Evolutionary conservation across 2,329 filamentous ascomycete genomes (phyloP), one percentile per base, ranked within the genome.

Genomic region (Neospermospora avenae): DNA sequence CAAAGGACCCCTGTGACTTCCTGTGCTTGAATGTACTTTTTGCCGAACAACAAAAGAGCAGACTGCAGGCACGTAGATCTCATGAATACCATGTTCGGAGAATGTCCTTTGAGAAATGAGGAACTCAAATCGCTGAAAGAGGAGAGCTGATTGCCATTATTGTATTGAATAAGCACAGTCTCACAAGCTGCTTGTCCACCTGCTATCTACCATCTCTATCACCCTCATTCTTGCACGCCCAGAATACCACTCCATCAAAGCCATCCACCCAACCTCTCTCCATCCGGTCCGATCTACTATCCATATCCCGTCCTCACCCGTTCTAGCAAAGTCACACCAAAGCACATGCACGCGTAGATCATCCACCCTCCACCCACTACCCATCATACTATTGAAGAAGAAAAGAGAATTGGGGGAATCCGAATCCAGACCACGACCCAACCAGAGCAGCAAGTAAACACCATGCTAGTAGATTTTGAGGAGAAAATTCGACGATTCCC

Each of bases 331-430:
- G 20, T 55, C 52, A 18, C 28, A 56, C 42, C 39, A 46, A 48
- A 57, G 22, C 31, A 35, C 46, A 56, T 55, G 58, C 58, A 60
- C 28, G 34, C 44, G 46, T 60, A 48, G 41, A 56, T 51, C 16
- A 48, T 39, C 37, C 18, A 5, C 14, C 35, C 37, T 49, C 44
- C 22, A 28, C 24, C 41, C 5, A n/a, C 25, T n/a, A 39, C 46
- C 42, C 52, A 60, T 54, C 49, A 55, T 58, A 59, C 57, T 25
- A 59, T 25, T 46, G n/a, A n/a, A n/a, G n/a, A 59, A 42, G 16
- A 41, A 49, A 37, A 51, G n/a, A n/a, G n/a, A n/a, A n/a, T n/a
- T n/a, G 52, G 44, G 45, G 35, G 51, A 55, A 41, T 34, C 52
- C 24, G 48, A n/a, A n/a, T n/a, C n/a, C n/a, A n/a, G n/a, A n/a